These are phyloP conservation scores for Citrus hindsii DNA, from an alignment of 345 rosid species.

Conservation along the genomic window DNA sequence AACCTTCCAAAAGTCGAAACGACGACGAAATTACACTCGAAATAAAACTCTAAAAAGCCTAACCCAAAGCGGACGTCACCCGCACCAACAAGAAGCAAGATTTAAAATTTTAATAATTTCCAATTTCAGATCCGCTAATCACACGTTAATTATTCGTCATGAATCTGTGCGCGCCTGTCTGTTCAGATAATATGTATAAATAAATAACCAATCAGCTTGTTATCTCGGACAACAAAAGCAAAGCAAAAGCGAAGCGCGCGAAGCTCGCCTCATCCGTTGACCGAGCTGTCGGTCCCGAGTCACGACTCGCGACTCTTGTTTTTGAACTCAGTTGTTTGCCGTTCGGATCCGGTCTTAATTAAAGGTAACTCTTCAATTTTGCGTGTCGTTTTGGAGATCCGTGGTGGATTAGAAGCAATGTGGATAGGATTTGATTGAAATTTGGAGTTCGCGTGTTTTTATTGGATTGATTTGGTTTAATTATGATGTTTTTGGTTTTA, in stretches of 20 bases:
- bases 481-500: neutral
- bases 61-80: constrained; percentile 9
- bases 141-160: neutral
- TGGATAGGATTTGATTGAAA: neutral
- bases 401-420: neutral
- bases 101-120: constrained; percentile 3
- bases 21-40: constrained; percentile 20
- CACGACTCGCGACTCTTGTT: neutral
- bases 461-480: neutral
- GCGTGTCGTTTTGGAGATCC: neutral
- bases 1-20: constrained; percentile 23
- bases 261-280: neutral
- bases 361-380: neutral
- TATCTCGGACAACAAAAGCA: neutral
- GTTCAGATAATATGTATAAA: neutral
- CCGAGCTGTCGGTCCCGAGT: constrained; percentile 9
- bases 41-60: neutral
- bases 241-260: neutral
- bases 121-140: constrained; percentile 11
- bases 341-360: neutral
- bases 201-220: neutral
- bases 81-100: neutral
- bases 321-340: neutral
- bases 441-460: neutral
- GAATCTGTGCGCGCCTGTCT: neutral